Conservation (phyloP, 192 early-diverging fungal genomes). For the Coemansia sp. region DNA sequence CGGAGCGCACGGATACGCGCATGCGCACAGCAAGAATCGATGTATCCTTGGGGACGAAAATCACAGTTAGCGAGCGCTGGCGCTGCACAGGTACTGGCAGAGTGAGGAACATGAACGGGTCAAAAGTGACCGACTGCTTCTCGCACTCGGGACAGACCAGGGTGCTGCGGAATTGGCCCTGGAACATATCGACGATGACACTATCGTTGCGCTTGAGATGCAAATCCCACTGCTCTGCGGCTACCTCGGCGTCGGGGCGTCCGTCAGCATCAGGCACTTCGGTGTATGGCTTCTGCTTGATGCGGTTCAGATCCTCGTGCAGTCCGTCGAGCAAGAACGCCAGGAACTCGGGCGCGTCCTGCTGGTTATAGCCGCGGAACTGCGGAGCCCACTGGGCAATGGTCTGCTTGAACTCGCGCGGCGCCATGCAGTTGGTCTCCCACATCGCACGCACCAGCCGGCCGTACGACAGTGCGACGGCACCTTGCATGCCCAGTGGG, state of each 20-base stretch:
- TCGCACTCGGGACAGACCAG: conserved; percentile 55
- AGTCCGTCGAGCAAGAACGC: conserved; percentile 77
- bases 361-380: conserved; percentile 73
- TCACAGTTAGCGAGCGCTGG: conserved; percentile 52
- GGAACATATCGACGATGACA: conserved; percentile 70
- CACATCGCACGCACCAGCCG: conserved; percentile 62
- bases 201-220: conserved; percentile 77
- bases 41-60: conserved; percentile 49
- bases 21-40: conserved; percentile 41
- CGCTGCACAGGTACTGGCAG: conserved; percentile 72
- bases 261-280: conserved; percentile 73
- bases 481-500: conserved; percentile 71
- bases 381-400: conserved; percentile 51
- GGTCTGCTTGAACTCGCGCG: conserved; percentile 72
- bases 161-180: conserved; percentile 66
- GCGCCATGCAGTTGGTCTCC: conserved; percentile 57
- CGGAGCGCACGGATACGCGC: conserved; percentile 59
- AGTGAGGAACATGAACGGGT: conserved; percentile 76
- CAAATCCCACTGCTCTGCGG: conserved; percentile 67
- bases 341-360: conserved; percentile 83
- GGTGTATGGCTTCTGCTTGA: conserved; percentile 73
- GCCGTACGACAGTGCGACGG: conserved; percentile 68
- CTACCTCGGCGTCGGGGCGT: conserved; percentile 63
- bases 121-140: conserved; percentile 72
- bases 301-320: conserved; percentile 85